A percentile compares a stretch with the other conserved stretches of the same genome.
These are phyloP conservation scores for Lumnitzera racemosa DNA, from an alignment of 345 rosid genomes.

Conservation along the genomic window DNA sequence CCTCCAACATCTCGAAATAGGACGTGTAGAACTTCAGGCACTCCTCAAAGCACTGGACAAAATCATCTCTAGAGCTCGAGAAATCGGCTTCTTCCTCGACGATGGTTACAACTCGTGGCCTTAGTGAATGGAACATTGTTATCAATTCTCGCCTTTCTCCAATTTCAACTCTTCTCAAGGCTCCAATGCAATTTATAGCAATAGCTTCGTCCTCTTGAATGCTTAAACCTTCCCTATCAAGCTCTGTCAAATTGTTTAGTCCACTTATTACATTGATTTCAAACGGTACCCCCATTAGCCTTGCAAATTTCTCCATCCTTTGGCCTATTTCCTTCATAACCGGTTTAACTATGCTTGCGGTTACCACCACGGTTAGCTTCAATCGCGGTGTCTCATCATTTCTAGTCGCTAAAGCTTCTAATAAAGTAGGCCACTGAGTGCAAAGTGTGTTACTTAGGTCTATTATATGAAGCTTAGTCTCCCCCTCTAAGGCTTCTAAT, in stretches of 20 bases:
- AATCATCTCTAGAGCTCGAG: slow-evolving; percentile 39
- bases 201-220: slow-evolving; percentile 53
- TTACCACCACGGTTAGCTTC: slow-evolving; percentile 62
- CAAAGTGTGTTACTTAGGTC: slow-evolving; percentile 77
- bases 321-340: slow-evolving; percentile 65
- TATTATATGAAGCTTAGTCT: slow-evolving; percentile 52
- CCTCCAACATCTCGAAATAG: slow-evolving; percentile 69
- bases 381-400: slow-evolving; percentile 60
- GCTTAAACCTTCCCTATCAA: slow-evolving; percentile 37
- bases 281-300: slow-evolving; percentile 79
- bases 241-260: slow-evolving; percentile 30
- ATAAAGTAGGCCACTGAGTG: slow-evolving; percentile 82
- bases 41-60: slow-evolving; percentile 64
- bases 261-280: slow-evolving; percentile 46
- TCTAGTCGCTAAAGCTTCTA: slow-evolving; percentile 64
- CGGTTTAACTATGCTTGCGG: slow-evolving; percentile 30
- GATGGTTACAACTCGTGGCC: slow-evolving; percentile 45
- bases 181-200: slow-evolving; percentile 57
- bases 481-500: slow-evolving; percentile 65
- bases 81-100: slow-evolving; percentile 80
- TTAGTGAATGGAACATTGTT: slow-evolving; percentile 31
- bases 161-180: slow-evolving; percentile 33
- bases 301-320: slow-evolving; percentile 76
- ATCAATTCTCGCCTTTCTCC: slow-evolving; percentile 35
- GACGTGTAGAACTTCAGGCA: slow-evolving; percentile 51